Evolutionary conservation across 441 rosid species (phyloP).

Genomic region (Pelargonium fulgidum): DNA sequence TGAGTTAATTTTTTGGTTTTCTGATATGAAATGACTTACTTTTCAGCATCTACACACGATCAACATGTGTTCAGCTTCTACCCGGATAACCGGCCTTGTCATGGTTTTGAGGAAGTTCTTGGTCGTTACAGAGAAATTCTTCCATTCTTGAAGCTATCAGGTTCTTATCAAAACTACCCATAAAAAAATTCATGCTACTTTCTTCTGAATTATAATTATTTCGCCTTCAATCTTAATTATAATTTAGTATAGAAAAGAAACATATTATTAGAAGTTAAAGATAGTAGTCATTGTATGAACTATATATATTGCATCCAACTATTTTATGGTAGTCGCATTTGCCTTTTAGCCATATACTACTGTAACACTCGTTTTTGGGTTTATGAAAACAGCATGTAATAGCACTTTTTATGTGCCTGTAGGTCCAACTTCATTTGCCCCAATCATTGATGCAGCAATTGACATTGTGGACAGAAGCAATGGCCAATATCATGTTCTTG

Average conservation of each 20-base stretch:
- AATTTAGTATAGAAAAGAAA: too few species aligned
- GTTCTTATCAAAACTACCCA: conserved; percentile 27
- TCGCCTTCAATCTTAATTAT: too few species aligned
- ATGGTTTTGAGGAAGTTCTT: conserved; percentile 71
- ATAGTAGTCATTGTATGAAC: neutral
- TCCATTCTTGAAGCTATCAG: conserved; percentile 67
- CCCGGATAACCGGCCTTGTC: conserved; percentile 52
- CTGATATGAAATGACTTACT: neutral
- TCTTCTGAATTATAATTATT: neutral
- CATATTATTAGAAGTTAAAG: too few species aligned
- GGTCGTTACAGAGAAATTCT: conserved; percentile 69
- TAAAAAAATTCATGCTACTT: neutral
- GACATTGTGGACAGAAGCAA: conserved; percentile 68
- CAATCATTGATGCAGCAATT: conserved; percentile 70
- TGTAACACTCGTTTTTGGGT: conserved; percentile 7
- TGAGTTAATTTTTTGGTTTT: neutral
- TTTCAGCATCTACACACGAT: conserved; percentile 41
- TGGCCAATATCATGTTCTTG: conserved; percentile 86
- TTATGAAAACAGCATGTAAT: neutral
- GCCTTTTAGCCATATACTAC: neutral
- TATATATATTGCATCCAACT: neutral
- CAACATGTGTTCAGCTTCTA: conserved; percentile 69
- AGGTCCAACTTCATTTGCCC: conserved; percentile 96
- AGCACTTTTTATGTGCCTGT: conserved; percentile 10
- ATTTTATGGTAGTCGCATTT: neutral